phyloP scores from a whole-genome alignment of 2,329 filamentous ascomycete species.

The Leptographium wingfieldii region DNA sequence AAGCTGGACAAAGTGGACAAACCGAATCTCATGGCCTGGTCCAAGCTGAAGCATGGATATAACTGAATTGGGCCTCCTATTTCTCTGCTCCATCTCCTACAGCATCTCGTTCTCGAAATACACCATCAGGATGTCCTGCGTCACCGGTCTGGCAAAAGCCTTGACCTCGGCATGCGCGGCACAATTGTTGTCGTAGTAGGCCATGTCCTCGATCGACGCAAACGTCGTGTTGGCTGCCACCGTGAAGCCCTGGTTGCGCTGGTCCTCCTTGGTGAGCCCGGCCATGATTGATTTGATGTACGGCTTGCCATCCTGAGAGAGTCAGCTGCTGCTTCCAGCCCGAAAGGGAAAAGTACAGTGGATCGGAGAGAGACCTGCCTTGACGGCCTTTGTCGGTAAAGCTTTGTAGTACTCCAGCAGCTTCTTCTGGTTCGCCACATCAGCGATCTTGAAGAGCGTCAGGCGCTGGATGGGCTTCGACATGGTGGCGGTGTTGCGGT shows the following conservation, averaged over 20 bases:
- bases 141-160: conserved; percentile 19
- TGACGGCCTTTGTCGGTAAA: neutral
- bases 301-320: conserved; percentile 46
- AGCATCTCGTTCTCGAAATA: conserved; percentile 6
- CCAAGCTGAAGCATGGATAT: too few species aligned
- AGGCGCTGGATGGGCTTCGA: neutral
- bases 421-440: neutral
- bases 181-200: conserved; percentile 51
- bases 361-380: neutral
- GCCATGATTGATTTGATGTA: conserved; percentile 51
- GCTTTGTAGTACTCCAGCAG: neutral
- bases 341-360: neutral
- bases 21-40: too few species aligned
- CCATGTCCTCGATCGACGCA: conserved; percentile 52
- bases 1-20: too few species aligned
- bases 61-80: too few species aligned
- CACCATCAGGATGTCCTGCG: conserved; percentile 16
- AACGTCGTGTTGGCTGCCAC: conserved; percentile 52
- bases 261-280: conserved; percentile 34
- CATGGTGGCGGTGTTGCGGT: neutral
- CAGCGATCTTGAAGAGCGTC: neutral
- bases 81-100: too few species aligned
- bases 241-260: conserved; percentile 53
- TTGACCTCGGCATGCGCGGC: conserved; percentile 30
- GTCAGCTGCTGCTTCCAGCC: neutral